Base-by-base conservation (phyloP, 805 yeast genomes). In the Tetrapisispora phaffii region DNA sequence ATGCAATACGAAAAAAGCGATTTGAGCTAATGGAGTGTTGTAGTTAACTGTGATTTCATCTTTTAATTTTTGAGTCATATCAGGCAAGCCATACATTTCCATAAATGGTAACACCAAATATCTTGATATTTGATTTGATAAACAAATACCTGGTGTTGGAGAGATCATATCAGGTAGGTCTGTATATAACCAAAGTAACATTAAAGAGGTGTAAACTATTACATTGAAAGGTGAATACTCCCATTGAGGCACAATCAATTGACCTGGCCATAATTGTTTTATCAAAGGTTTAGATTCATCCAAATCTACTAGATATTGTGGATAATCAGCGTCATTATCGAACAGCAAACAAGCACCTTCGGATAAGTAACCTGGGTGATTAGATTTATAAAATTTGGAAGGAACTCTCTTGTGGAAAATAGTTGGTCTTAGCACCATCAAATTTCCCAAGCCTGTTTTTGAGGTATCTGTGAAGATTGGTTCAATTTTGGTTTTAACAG, bases 81-180 rank as follows among this genome's bases (percentile, higher is more conserved):
- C 63, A 5, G 63, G 58, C 39, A 65, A 55, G 16, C 74, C 76
- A 49, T 75, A 64, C 19, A 45, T 16, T 5, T 58, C 60, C 32
- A 55, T 40, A 21, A 56, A 50, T 12, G 61, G 60, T 15, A 38
- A 28, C 22, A 72, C 55, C 2, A 69, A 20, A 22, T 53, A 48
- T 44, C 57, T 65, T 6, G 74, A 66, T 23, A 79, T 46, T 53
- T 78, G 76, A 55, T 79, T 82, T 10, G 94, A 82, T 46, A 87
- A 66, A 52, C 89, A 83, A 46, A 80, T 74, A 21, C 96, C 96
- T 0, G 97, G 97, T 4, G 97, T 90, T 40, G 97, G 97, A 31
- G 89, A 77, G 44, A 87, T 70, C 55, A 71, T 75, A 58, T 87
- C 96, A 1, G 98, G 98, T 61, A 93, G 73, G 67, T 93, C 97